A percentile compares a stretch with the other conserved stretches of the same genome.
Evolutionary conservation across 208 protist genomes (phyloP).

Genomic region (Acanthamoeba sp.): DNA sequence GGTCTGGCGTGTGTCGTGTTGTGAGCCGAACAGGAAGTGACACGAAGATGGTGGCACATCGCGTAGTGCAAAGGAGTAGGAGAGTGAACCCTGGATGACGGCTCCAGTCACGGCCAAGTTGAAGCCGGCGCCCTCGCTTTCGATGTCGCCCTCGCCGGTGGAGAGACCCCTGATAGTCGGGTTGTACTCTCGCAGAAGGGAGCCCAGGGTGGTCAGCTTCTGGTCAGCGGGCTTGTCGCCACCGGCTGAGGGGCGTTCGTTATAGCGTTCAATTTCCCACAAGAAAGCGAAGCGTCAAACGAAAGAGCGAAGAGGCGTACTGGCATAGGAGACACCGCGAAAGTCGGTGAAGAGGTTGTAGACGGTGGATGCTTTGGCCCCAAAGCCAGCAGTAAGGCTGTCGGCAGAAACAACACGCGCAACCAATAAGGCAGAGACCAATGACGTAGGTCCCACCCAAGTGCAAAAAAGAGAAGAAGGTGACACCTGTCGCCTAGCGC

Average conservation of each 20-base stretch:
- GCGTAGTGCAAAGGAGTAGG: no score
- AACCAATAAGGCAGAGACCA: no score
- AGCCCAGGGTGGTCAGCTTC: background rate
- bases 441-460: no score
- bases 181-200: constrained; percentile 30
- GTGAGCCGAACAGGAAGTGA: no score
- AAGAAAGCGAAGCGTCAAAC: background rate
- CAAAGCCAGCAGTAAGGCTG: constrained; percentile 61
- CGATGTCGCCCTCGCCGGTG: background rate
- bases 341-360: constrained; percentile 53
- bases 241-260: no score
- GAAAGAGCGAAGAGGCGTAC: background rate
- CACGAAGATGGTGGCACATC: no score
- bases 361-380: constrained; percentile 8
- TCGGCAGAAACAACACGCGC: no score
- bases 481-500: background rate
- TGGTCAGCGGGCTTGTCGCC: background rate
- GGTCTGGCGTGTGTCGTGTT: background rate
- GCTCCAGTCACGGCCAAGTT: constrained; percentile 50
- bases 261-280: no score
- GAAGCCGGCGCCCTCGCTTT: background rate
- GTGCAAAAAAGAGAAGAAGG: background rate
- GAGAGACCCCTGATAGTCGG: constrained; percentile 6
- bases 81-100: constrained; percentile 56
- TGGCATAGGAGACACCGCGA: constrained; percentile 56